Base-by-base conservation (phyloP, 176 grass and related monocot genomes). In the Thalia dealbata region DNA sequence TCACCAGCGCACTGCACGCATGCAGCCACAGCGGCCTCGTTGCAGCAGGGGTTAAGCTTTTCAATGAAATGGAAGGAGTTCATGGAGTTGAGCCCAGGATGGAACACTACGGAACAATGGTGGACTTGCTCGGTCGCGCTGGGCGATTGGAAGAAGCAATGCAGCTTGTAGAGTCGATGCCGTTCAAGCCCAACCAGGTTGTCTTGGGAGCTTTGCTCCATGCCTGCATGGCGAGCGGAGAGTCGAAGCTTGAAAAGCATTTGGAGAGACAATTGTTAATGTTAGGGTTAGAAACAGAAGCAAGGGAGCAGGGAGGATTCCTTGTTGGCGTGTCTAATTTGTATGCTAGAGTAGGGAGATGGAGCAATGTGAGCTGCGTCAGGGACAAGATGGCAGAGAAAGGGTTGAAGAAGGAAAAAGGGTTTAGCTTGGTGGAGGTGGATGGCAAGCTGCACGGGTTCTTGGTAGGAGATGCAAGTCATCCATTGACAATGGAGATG, bases 351-450 rank as follows among this genome's bases (percentile, higher is more conserved):
- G 24, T 27, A 29, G 67, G 77, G 24, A 79, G 67, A 67, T 79
- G 77, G 77, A 55, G 61, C 44, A 38, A 79, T 23, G 77, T 79
- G 15, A 41, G 54, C 30, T 28, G 29, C 52, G 26, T 79, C 11
- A 79, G 77, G 23, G 25, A 79, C 5, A 61, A 25, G 38, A 71
- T 79, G 77, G 23, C 61, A 14, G 67, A 71, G 55, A 62, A 52
- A 48, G 77, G 77, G 54, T 15, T 71, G 67, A 71, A 61, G 67
- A 79, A 79, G 77, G 77, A 71, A 67, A 71, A 71, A 43, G 77
- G 52, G 23, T 62, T 79, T 70, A 71, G 67, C 77, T 71, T 62
- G 19, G 35, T 79, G 5, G 77, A 71, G 77, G 77, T 62, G 14
- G 59, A 71, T n/a, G 77, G 67, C 6, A 61, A 22, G 16, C 14